Evolutionary conservation across 352 stramenopile species (phyloP).

Genomic region (Phytophthora quininea): DNA sequence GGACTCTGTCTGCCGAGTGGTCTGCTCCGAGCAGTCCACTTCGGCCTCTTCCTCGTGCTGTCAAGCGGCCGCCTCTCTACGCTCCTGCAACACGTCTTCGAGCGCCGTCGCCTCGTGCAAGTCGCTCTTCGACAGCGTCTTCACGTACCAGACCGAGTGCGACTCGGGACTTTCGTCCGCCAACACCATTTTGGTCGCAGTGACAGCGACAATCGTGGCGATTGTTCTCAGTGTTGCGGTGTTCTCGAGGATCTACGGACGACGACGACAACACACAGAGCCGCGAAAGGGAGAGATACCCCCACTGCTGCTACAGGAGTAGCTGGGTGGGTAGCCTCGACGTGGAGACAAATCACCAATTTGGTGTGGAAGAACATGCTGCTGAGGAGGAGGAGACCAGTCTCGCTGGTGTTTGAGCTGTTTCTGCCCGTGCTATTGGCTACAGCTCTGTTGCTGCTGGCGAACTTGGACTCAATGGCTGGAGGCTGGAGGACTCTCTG

Average conservation of each 20-base stretch:
- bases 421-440: slow-evolving; percentile 65
- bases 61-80: slow-evolving; percentile 20
- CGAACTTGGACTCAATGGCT: slow-evolving; percentile 59
- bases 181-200: slow-evolving; percentile 38
- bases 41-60: slow-evolving; percentile 48
- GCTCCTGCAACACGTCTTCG: slow-evolving; percentile 38
- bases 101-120: slow-evolving; percentile 37
- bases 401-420: slow-evolving; percentile 58
- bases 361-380: slow-evolving; percentile 82
- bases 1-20: slow-evolving; percentile 39
- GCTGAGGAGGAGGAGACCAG: slow-evolving; percentile 47
- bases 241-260: slow-evolving; percentile 20
- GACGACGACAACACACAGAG: background rate
- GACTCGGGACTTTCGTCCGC: slow-evolving; percentile 35
- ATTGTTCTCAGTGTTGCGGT: slow-evolving; percentile 22
- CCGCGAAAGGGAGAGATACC: background rate
- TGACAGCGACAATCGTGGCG: slow-evolving; percentile 3
- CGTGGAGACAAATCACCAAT: slow-evolving; percentile 62
- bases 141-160: slow-evolving; percentile 56
- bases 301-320: background rate
- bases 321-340: slow-evolving; percentile 9
- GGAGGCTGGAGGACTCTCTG: slow-evolving; percentile 43
- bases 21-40: slow-evolving; percentile 39
- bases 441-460: slow-evolving; percentile 55
- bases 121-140: slow-evolving; percentile 42